These are phyloP conservation scores for Trichoderma atroviride DNA, from an alignment of 2,329 filamentous ascomycete species.

Conservation along the genomic window DNA sequence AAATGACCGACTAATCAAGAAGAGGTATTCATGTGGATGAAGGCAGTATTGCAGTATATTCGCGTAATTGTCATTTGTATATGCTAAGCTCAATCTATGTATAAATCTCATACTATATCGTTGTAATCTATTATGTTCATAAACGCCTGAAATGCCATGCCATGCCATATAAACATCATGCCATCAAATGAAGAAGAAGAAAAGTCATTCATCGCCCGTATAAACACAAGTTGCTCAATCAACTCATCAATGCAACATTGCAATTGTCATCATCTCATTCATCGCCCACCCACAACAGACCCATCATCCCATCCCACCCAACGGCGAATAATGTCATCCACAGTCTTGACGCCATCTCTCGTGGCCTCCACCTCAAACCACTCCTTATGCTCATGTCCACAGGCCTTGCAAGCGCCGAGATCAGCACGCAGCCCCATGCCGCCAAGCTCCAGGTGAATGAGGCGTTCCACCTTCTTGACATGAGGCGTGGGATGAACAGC, in stretches of 20 bases:
- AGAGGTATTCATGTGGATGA: background rate
- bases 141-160: slow-evolving; percentile 13
- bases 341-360: slow-evolving; percentile 67
- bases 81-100: slow-evolving; percentile 2
- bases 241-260: background rate
- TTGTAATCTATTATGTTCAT: background rate
- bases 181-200: background rate
- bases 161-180: slow-evolving; percentile 12
- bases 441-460: slow-evolving; percentile 88
- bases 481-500: slow-evolving; percentile 74
- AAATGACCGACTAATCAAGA: background rate
- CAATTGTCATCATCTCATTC: background rate
- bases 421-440: slow-evolving; percentile 59
- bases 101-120: background rate
- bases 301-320: slow-evolving; percentile 85
- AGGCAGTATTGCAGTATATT: background rate
- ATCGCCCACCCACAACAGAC: slow-evolving; percentile 31
- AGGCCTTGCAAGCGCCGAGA: slow-evolving; percentile 67
- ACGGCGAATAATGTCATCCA: slow-evolving; percentile 70
- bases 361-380: slow-evolving; percentile 91
- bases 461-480: slow-evolving; percentile 81
- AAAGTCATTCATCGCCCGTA: background rate
- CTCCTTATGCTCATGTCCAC: slow-evolving; percentile 84
- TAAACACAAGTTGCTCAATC: background rate
- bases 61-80: background rate